Evolutionary conservation across 176 grass and related monocot species (phyloP).

Genomic region (Oryza australiensis): DNA sequence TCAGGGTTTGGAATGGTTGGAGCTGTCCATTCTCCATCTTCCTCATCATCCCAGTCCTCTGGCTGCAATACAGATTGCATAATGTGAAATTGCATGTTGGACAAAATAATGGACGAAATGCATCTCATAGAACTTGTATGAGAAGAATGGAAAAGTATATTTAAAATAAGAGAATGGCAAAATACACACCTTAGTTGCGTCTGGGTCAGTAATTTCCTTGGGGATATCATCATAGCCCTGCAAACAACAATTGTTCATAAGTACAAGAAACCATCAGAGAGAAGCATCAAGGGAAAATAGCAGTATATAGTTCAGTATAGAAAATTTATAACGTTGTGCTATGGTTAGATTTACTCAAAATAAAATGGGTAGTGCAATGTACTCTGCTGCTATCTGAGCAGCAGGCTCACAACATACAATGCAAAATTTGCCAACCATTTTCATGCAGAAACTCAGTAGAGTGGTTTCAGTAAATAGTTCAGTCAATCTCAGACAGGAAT

Average conservation of each 20-base stretch:
- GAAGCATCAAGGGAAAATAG: not conserved
- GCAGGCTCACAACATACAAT: not conserved
- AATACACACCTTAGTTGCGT: slow-evolving; percentile 59
- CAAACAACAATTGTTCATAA: slow-evolving; percentile 15
- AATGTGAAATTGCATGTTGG: not conserved
- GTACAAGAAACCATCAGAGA: not conserved
- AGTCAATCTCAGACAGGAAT: not conserved
- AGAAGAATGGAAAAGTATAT: not conserved
- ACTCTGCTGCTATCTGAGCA: not conserved
- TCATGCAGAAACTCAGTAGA: not conserved
- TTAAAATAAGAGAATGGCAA: not conserved
- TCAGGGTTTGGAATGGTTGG: slow-evolving; percentile 68
- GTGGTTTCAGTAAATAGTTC: not conserved
- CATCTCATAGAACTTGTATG: not conserved
- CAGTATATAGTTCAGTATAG: not conserved
- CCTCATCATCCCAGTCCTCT: slow-evolving; percentile 71
- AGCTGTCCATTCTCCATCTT: slow-evolving; percentile 72
- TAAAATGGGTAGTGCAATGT: not conserved
- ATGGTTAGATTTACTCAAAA: not conserved
- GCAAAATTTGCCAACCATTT: not conserved
- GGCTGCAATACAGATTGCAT: slow-evolving; percentile 40
- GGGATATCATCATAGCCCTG: slow-evolving; percentile 82
- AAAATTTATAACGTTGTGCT: not conserved
- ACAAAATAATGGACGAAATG: not conserved
- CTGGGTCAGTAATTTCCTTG: slow-evolving; percentile 61